Base-by-base conservation (phyloP, 768 basidiomycete genomes). In the Suillus lakei region DNA sequence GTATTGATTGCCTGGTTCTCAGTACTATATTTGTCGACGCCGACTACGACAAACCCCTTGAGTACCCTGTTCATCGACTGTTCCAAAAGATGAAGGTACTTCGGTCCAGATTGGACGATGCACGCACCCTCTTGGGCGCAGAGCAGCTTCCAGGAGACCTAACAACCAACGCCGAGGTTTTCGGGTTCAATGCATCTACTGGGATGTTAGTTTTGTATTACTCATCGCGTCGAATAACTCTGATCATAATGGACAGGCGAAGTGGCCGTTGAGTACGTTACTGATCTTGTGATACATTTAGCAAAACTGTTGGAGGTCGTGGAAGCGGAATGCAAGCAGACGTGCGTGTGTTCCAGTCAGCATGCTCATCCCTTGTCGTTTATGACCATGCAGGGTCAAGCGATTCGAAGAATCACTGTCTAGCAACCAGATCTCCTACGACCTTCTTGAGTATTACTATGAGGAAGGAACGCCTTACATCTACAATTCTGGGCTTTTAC, bases 401-500 rank as follows among this genome's bases (percentile, higher is more conserved):
- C 18, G 30, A 41, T 12, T 59, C 39, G n/a, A 59, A 21, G 39
- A 41, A 38, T 21, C 23, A 28, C 39, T 59, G 18, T 39, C 58
- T 59, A 30, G 30, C 39, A 41, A 41, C 39, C 39, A 41, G 58
- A 41, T 59, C 41, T 41, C 58, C 18, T 59, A 41, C 28, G 58
- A 59, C 12, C 58, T 59, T 59, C 58, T 59, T 12, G 58, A 41
- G 23, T 59, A 41, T 30, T 59, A 59, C 36, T 59, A 30, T 8
- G 58, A 59, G 18, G 58, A 59, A 59, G 58, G 58, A 41, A 18
- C 21, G 6, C 26, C 0, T 18, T 59, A 59, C 26, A 36, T 21
- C 26, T 39, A 28, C 18, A 21, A 59, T 21, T 3, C 4, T 28
- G 58, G 58, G 28, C 39, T 59, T 23, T 39, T 12, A 28, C 16